Evolutionary conservation across 2,329 filamentous ascomycete genomes (phyloP).

Genomic region (Periconia macrospinosa): DNA sequence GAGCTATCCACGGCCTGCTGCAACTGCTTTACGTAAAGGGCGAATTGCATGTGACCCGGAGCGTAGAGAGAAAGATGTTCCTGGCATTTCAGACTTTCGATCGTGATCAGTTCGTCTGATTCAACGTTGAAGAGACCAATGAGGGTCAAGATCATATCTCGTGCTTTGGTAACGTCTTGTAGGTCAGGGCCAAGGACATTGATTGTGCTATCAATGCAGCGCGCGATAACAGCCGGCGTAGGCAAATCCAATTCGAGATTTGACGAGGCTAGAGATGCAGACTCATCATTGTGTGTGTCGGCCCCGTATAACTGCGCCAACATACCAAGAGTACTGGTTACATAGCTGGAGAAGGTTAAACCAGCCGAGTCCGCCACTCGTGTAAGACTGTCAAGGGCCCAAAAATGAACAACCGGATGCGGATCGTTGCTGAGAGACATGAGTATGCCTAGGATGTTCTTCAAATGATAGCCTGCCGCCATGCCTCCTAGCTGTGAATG

Average conservation of each 20-base stretch:
- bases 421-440: conserved; percentile 97
- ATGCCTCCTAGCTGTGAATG: conserved; percentile 96
- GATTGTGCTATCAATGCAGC: conserved; percentile 91
- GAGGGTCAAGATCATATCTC: conserved; percentile 86
- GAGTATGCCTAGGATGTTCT: conserved; percentile 96
- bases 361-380: conserved; percentile 90
- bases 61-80: conserved; percentile 94
- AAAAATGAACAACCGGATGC: conserved; percentile 93
- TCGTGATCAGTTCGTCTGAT: conserved; percentile 68
- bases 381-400: conserved; percentile 87
- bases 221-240: conserved; percentile 78
- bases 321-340: conserved; percentile 89
- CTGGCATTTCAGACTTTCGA: conserved; percentile 77
- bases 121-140: conserved; percentile 82
- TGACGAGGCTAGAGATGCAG: conserved; percentile 76
- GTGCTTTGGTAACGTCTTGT: conserved; percentile 87
- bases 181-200: conserved; percentile 95
- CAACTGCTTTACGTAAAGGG: conserved; percentile 78
- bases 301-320: conserved; percentile 89
- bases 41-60: conserved; percentile 81
- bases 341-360: conserved; percentile 86
- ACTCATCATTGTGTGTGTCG: conserved; percentile 87
- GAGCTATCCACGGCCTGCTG: conserved; percentile 76
- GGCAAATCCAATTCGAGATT: conserved; percentile 87
- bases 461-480: conserved; percentile 94